Conservation (phyloP, 306 rosid species). For the Pachyrhizus erosus region DNA sequence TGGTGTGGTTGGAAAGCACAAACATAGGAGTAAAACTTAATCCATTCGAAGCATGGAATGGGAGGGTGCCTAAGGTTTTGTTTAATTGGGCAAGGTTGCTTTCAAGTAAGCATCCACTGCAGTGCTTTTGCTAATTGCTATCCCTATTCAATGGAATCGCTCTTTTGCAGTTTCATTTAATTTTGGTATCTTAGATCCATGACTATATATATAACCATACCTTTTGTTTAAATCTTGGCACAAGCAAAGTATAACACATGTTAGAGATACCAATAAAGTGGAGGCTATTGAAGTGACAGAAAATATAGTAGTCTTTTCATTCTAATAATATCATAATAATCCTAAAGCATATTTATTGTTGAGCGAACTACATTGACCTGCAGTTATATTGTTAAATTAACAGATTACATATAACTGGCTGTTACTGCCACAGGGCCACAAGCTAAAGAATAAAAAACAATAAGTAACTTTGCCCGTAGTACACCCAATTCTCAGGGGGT, state of each 20-base stretch:
- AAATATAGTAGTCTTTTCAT: not conserved
- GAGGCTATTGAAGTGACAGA: slow-evolving; percentile 17
- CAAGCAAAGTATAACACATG: not conserved
- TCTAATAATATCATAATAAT: slow-evolving; percentile 8
- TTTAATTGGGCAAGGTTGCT: not conserved
- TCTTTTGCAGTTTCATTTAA: slow-evolving; percentile 7
- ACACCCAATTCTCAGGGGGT: not conserved
- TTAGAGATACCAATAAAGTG: not conserved
- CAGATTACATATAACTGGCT: not conserved
- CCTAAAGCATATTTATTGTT: slow-evolving; percentile 2
- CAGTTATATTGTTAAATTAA: slow-evolving; percentile 3
- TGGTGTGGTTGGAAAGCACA: slow-evolving; percentile 5
- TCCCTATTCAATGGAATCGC: not conserved
- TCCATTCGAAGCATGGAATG: not conserved
- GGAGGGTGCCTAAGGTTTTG: not conserved
- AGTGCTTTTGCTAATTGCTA: slow-evolving; percentile 24
- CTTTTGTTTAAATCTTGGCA: not conserved
- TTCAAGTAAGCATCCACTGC: slow-evolving; percentile 8
- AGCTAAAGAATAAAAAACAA: not conserved
- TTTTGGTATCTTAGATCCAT: not conserved
- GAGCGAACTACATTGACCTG: not conserved
- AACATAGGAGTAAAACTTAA: not conserved
- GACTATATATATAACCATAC: not conserved
- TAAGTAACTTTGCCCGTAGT: not conserved
- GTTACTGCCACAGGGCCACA: not conserved